These are phyloP conservation scores for Naganishia liquefaciens DNA, from an alignment of 1,284 basidiomycete species.

Conservation along the genomic window DNA sequence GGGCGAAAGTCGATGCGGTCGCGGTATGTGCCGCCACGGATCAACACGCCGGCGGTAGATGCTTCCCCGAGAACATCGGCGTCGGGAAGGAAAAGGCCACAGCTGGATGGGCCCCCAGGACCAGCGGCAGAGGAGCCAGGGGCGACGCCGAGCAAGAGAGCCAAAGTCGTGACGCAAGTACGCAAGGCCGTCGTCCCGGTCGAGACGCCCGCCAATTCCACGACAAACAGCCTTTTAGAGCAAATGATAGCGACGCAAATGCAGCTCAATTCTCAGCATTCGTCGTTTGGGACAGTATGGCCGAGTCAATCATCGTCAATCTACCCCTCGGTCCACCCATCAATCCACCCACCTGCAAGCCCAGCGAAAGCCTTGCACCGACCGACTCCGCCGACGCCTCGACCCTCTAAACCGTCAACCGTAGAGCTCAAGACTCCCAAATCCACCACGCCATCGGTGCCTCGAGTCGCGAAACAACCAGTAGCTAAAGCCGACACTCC, in stretches of 20 bases:
- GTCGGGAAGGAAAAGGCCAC: not conserved
- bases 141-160: conserved; percentile 15
- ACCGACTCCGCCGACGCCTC: too few species aligned
- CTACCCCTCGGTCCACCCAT: too few species aligned
- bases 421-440: too few species aligned
- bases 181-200: not conserved
- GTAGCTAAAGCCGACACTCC: not conserved
- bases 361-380: not conserved
- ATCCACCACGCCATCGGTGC: too few species aligned
- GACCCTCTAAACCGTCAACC: too few species aligned
- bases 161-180: not conserved
- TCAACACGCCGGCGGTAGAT: not conserved
- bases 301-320: too few species aligned
- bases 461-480: too few species aligned
- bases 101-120: not conserved
- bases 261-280: too few species aligned
- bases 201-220: too few species aligned
- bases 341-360: not conserved
- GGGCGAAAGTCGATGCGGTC: conserved; percentile 2
- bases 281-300: too few species aligned
- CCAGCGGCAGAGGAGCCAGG: not conserved
- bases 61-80: not conserved
- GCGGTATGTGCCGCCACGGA: not conserved
- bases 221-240: too few species aligned
- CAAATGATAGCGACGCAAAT: too few species aligned